phyloP scores from a whole-genome alignment of 257 asterid species.

The Eustoma russellianum region DNA sequence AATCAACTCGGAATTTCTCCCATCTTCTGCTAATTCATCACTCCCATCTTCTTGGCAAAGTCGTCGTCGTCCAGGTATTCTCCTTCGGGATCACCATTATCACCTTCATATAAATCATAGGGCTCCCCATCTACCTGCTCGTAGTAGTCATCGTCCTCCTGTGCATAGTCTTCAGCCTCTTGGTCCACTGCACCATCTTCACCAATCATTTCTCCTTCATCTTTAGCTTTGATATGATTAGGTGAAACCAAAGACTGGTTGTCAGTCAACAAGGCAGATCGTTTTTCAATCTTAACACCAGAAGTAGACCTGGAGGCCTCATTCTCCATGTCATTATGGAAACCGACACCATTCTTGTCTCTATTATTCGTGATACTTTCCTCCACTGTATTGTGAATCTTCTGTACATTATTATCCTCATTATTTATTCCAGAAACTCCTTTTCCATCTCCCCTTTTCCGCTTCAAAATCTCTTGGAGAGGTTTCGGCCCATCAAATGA shows the following conservation, averaged over 20 bases:
- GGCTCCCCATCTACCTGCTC: constrained; percentile 61
- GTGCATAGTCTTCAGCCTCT: constrained; percentile 42
- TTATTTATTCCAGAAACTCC: constrained; percentile 8
- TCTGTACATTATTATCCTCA: constrained; percentile 16
- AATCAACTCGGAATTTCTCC: background rate
- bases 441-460: constrained; percentile 48
- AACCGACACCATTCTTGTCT: constrained; percentile 10
- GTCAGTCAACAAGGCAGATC: constrained; percentile 11
- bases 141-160: constrained; percentile 40
- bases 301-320: constrained; percentile 23
- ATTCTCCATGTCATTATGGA: constrained; percentile 1
- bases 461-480: constrained; percentile 72
- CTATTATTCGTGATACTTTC: constrained; percentile 3
- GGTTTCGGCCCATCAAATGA: constrained; percentile 95
- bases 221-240: constrained; percentile 19
- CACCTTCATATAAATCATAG: constrained; percentile 45
- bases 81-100: constrained; percentile 41
- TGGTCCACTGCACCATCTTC: constrained; percentile 34
- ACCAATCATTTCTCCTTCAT: constrained; percentile 34
- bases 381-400: constrained; percentile 16
- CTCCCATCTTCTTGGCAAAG: constrained; percentile 93
- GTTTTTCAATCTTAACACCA: constrained; percentile 17
- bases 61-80: constrained; percentile 40
- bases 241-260: constrained; percentile 8
- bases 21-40: constrained; percentile 37